Evolutionary conservation across 176 grass and related monocot species (phyloP).

Genomic region (Raddia distichophylla): DNA sequence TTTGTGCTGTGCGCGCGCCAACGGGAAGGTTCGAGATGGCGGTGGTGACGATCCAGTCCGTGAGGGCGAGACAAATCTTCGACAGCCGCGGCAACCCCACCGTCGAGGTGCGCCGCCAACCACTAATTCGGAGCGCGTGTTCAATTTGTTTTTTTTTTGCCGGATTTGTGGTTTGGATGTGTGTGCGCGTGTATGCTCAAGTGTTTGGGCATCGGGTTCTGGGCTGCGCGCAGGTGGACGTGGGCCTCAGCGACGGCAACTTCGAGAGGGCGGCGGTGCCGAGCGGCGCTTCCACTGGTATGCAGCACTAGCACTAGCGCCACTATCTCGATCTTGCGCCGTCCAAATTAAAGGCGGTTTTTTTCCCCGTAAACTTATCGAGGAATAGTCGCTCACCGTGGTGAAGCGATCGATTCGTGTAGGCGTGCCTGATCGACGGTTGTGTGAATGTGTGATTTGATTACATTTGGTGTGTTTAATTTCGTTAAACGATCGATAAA

Average conservation of each 20-base stretch:
- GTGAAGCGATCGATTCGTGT: not conserved
- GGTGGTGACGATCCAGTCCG: conserved; percentile 50
- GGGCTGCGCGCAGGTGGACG: conserved; percentile 51
- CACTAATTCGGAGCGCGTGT: not conserved
- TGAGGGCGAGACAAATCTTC: conserved; percentile 94
- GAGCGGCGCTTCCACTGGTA: conserved; percentile 95
- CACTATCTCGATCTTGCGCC: not conserved
- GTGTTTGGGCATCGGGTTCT: not conserved
- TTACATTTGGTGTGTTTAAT: not conserved
- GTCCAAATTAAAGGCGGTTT: not conserved
- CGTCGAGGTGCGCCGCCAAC: conserved; percentile 41
- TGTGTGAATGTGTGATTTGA: not conserved
- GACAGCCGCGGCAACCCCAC: conserved; percentile 96
- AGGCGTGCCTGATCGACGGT: not conserved
- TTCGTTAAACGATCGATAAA: not conserved
- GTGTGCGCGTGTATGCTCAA: not conserved
- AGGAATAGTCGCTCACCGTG: not conserved
- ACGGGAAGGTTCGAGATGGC: conserved; percentile 38
- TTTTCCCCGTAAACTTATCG: not conserved
- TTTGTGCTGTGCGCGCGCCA: not conserved
- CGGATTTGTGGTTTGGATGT: not conserved
- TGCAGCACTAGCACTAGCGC: too few relatives aligned
- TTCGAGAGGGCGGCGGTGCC: conserved; percentile 84
- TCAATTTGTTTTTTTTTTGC: too few relatives aligned
- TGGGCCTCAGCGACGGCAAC: conserved; percentile 58